phyloP scores from a whole-genome alignment of 1,284 basidiomycete genomes.

The Porogramme epimiltina region DNA sequence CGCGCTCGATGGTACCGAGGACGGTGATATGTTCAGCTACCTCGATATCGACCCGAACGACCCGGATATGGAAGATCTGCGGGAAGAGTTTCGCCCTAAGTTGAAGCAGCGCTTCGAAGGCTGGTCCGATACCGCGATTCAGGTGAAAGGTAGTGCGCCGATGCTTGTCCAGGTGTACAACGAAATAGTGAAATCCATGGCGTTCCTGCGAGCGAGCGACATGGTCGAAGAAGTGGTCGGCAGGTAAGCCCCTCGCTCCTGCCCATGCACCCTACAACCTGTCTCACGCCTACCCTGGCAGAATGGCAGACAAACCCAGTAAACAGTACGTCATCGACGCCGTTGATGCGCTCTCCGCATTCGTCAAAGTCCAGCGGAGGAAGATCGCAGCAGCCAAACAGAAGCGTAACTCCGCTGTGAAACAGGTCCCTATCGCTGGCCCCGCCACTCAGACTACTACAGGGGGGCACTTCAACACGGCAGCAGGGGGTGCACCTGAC shows the following conservation, averaged over 20 bases:
- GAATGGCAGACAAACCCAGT: constrained; percentile 53
- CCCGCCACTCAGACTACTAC: background rate
- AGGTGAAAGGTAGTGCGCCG: constrained; percentile 37
- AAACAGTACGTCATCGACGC: constrained; percentile 54
- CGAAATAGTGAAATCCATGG: constrained; percentile 51
- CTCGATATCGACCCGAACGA: constrained; percentile 56
- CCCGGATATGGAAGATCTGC: constrained; percentile 56
- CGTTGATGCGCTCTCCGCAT: constrained; percentile 47
- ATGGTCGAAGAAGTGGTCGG: constrained; percentile 55
- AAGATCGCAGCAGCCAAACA: constrained; percentile 13
- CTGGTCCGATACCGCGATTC: constrained; percentile 46
- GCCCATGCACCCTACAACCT: too few relatives aligned
- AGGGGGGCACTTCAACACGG: background rate
- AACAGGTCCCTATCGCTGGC: background rate
- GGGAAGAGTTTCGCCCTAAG: constrained; percentile 59
- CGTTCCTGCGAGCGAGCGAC: constrained; percentile 52
- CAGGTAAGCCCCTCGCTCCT: constrained; percentile 39
- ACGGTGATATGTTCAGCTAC: constrained; percentile 43
- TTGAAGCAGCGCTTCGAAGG: constrained; percentile 56
- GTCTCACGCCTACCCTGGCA: constrained; percentile 21
- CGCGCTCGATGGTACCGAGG: constrained; percentile 43
- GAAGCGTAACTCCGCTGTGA: constrained; percentile 16
- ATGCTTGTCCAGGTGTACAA: constrained; percentile 43
- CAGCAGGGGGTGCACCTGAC: background rate
- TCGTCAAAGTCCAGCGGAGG: constrained; percentile 52